Evolutionary conservation across 2,329 filamentous ascomycete species (phyloP).

Genomic region (Arthrobotrys conoides): DNA sequence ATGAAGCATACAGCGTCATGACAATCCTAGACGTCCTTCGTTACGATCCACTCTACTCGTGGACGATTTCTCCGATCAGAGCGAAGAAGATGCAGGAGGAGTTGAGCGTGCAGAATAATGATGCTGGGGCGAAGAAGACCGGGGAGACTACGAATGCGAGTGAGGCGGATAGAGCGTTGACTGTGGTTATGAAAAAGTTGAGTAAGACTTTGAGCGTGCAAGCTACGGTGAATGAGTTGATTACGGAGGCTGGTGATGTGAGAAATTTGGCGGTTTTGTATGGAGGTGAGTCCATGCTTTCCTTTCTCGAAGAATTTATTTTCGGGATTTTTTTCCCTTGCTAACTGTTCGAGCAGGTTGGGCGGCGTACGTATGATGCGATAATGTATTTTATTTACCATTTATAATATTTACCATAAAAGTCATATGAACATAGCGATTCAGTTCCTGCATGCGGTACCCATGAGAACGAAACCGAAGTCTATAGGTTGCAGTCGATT

Average conservation of each 20-base stretch:
- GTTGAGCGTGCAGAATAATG: conserved; percentile 59
- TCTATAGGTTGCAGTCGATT: not conserved
- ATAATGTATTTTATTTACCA: not conserved
- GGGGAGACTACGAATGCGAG: conserved; percentile 68
- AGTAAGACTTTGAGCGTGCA: conserved; percentile 93
- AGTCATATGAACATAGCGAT: too few species aligned
- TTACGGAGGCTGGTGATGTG: conserved; percentile 95
- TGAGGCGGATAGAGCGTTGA: conserved; percentile 91
- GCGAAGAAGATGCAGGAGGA: conserved; percentile 77
- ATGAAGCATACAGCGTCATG: conserved; percentile 98
- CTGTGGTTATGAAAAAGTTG: conserved; percentile 95
- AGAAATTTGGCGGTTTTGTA: conserved; percentile 91
- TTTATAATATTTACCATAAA: not conserved
- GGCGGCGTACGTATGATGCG: conserved; percentile 68
- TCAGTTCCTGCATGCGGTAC: too few species aligned
- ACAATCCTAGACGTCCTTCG: conserved; percentile 96
- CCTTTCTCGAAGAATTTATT: not conserved
- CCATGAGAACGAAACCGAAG: too few species aligned
- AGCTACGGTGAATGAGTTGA: conserved; percentile 95
- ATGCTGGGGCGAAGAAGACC: conserved; percentile 64
- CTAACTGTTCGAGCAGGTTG: conserved; percentile 66
- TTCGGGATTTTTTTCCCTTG: not conserved
- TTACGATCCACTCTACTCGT: conserved; percentile 97
- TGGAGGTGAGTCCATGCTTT: conserved; percentile 72
- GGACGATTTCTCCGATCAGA: conserved; percentile 74